Base-by-base conservation (phyloP, 2,329 filamentous ascomycete genomes). In the Xylaria polymorpha region DNA sequence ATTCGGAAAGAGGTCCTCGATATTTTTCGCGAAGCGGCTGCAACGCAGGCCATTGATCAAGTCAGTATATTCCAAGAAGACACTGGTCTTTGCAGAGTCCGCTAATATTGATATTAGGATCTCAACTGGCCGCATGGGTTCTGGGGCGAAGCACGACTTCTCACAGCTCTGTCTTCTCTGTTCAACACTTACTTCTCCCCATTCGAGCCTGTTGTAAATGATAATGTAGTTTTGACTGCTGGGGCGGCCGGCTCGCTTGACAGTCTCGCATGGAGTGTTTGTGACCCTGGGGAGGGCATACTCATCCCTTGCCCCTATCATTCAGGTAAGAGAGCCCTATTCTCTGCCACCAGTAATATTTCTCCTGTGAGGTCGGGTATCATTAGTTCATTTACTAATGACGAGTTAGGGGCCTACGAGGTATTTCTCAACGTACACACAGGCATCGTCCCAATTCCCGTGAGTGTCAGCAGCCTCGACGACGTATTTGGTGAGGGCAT, bases 281-380 rank as follows among this genome's bases (percentile, higher is more conserved):
- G 43, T 10, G 43, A 46, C 7, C 18, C 41, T 43, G 18, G 41
- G 41, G 9, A 43, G 41, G 41, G 41, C 12, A 43, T 55, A 37
- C 51, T 55, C 18, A n/a, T 39, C 7, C 51, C 51, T n/a, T 55
- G 51, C 18, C 51, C 29, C 18, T 55, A 55, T 37, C 51, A 55
- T 37, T 10, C 51, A 39, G 14, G 32, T 35, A 35, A 39, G 10
- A 39, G 10, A 8, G 7, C 35, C 35, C 35, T 37, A 3, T 37
- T 37, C 35, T 37, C 35, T 10, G 7, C 15, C 6, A 14, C 51
- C 15, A 55, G 51, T 15, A 55, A 4, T 14, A 14, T 43, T 43
- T 43, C 41, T n/a, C 8, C 12, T 10, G 18, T 14, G 18, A 43
- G 18, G 3, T 43, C 14, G 12, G 12, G 14, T 43, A 4, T 43